A percentile compares a stretch with the other conserved stretches of the same genome.
Conservation (phyloP, 2,329 filamentous ascomycete species). For the Diaporthe sp. region DNA sequence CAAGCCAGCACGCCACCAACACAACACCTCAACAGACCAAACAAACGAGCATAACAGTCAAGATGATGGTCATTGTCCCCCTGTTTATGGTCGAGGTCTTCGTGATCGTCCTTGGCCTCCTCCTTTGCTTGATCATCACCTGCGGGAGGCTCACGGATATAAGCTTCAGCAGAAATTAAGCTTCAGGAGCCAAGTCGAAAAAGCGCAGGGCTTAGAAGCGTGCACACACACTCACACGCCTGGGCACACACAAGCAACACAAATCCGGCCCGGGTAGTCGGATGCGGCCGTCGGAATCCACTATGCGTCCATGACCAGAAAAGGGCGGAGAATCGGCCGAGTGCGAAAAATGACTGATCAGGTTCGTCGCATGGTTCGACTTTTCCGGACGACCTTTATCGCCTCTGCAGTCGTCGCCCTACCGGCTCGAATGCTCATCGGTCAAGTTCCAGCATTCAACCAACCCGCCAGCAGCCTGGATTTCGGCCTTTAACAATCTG, state of each 20-base stretch:
- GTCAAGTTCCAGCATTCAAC: not conserved
- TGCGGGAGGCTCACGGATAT: constrained; percentile 25
- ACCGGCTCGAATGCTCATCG: not conserved
- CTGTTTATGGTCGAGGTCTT: constrained; percentile 35
- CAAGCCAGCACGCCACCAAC: not conserved
- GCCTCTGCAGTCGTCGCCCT: not conserved
- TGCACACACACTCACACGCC: not conserved
- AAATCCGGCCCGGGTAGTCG: constrained; percentile 5
- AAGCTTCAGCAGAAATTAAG: constrained; percentile 38
- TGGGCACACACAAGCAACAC: not conserved
- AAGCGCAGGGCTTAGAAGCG: not conserved
- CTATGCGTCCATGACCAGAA: constrained; percentile 15
- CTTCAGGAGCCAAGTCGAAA: constrained; percentile 18
- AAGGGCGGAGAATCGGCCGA: not conserved
- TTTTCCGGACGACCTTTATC: not conserved
- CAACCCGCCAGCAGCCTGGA: not conserved
- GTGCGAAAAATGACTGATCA: constrained; percentile 20
- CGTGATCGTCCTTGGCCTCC: constrained; percentile 28
- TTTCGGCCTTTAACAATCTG: not conserved
- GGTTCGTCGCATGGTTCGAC: not conserved
- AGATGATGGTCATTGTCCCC: constrained; percentile 37
- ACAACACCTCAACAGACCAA: not conserved
- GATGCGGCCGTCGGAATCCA: constrained; percentile 18
- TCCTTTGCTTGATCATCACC: constrained; percentile 33
- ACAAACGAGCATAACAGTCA: not conserved